These are phyloP conservation scores for Obelidium mucronatum DNA, from an alignment of 192 early-diverging fungal genomes.

Conservation along the genomic window DNA sequence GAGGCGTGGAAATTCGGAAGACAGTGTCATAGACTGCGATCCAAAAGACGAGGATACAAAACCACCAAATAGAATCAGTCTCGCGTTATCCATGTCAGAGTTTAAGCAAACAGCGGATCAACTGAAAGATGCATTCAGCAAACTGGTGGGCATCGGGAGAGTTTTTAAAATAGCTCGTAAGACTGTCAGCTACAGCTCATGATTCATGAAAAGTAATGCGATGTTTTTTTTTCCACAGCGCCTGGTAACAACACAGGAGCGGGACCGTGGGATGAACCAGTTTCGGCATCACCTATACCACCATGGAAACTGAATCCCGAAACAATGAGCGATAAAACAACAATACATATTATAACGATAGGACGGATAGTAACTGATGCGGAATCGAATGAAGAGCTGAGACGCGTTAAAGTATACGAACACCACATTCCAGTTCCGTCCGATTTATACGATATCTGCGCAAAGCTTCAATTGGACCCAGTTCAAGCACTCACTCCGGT, in stretches of 20 bases:
- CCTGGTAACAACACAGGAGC: not conserved
- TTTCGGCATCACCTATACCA: not conserved
- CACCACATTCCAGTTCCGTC: not conserved
- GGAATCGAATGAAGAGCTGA: constrained; percentile 2
- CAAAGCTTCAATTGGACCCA: not conserved
- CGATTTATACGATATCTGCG: not conserved
- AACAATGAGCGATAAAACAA: not conserved
- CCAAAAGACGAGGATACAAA: not conserved
- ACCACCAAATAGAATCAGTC: not conserved
- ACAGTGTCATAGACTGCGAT: too few relatives aligned
- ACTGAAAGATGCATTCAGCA: constrained; percentile 17
- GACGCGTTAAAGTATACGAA: constrained; percentile 10
- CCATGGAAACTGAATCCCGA: constrained; percentile 3
- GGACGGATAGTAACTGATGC: not conserved
- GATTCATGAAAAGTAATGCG: too few relatives aligned
- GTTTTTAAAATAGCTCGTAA: not conserved
- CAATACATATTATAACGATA: constrained; percentile 27
- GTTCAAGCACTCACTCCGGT: not conserved
- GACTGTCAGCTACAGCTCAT: too few relatives aligned
- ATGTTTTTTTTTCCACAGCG: too few relatives aligned
- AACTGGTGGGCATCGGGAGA: not conserved
- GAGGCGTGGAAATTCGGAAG: not conserved
- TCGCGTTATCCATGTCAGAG: not conserved
- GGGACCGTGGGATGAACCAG: constrained; percentile 9
- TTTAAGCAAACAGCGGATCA: constrained; percentile 5